Conservation (phyloP, 1,139 yeast species). For the Dujonia santamariae region DNA sequence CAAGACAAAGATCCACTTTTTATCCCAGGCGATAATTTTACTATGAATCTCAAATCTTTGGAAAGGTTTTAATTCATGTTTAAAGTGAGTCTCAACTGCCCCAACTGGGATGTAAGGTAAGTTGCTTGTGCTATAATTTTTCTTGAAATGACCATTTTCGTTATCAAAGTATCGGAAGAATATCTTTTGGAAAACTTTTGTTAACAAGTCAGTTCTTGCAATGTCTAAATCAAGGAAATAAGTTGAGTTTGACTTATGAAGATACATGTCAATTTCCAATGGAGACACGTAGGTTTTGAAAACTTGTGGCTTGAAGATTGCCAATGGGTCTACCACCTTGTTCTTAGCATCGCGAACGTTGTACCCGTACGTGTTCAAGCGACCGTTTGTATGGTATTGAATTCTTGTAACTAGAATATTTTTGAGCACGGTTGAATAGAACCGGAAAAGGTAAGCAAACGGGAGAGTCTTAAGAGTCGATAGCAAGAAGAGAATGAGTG, state of each 20-base stretch:
- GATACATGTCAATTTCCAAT: slow-evolving; percentile 78
- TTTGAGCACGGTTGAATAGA: slow-evolving; percentile 46
- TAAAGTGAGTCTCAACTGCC: slow-evolving; percentile 63
- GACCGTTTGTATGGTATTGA: slow-evolving; percentile 19
- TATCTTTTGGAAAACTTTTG: slow-evolving; percentile 50
- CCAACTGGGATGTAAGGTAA: slow-evolving; percentile 81
- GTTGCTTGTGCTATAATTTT: slow-evolving; percentile 18
- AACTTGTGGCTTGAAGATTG: slow-evolving; percentile 43
- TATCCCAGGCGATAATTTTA: slow-evolving; percentile 78
- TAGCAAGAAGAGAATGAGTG: slow-evolving; percentile 11
- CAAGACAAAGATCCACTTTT: slow-evolving; percentile 77
- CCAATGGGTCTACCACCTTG: slow-evolving; percentile 16
- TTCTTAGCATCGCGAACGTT: slow-evolving; percentile 13
- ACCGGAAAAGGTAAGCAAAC: slow-evolving; percentile 61
- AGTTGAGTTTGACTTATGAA: slow-evolving; percentile 86
- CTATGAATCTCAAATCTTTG: slow-evolving; percentile 54
- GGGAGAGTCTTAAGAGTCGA: slow-evolving; percentile 63
- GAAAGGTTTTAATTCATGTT: slow-evolving; percentile 70
- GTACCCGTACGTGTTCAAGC: slow-evolving; percentile 34
- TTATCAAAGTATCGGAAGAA: slow-evolving; percentile 42
- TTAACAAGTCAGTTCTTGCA: slow-evolving; percentile 65
- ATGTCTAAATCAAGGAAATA: slow-evolving; percentile 83
- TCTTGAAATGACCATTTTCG: slow-evolving; percentile 32
- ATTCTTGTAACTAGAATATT: slow-evolving; percentile 37
- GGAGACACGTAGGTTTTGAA: slow-evolving; percentile 64